These are phyloP conservation scores for Boletus reticulatus DNA, from an alignment of 768 basidiomycete species.

Conservation along the genomic window DNA sequence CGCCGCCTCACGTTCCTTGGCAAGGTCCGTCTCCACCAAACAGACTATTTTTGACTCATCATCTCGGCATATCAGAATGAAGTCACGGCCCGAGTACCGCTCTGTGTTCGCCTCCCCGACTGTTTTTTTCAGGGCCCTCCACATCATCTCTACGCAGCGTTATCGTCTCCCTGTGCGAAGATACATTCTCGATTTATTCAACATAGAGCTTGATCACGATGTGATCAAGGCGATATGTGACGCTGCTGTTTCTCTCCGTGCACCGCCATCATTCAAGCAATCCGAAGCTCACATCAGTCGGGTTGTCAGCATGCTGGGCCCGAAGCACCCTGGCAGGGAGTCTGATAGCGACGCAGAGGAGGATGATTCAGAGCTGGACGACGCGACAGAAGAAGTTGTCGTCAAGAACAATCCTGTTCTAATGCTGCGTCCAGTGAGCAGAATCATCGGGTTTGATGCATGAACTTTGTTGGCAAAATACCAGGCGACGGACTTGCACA, in stretches of 20 bases:
- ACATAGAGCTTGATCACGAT: constrained; percentile 68
- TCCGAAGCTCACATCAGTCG: constrained; percentile 40
- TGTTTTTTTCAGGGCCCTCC: constrained; percentile 82
- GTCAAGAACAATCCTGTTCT: constrained; percentile 53
- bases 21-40: constrained; percentile 51
- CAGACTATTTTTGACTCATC: background rate
- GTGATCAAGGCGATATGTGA: constrained; percentile 54
- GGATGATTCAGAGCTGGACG: constrained; percentile 48
- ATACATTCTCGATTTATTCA: constrained; percentile 92
- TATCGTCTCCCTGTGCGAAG: constrained; percentile 91
- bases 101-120: constrained; percentile 72
- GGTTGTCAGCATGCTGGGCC: constrained; percentile 63
- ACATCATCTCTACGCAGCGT: constrained; percentile 83
- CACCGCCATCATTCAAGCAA: constrained; percentile 42
- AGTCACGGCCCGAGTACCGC: constrained; percentile 72
- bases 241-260: constrained; percentile 49
- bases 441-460: constrained; percentile 54
- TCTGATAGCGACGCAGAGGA: constrained; percentile 64
- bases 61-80: constrained; percentile 52
- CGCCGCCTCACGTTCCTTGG: constrained; percentile 86
- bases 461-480: constrained; percentile 4
- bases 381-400: constrained; percentile 36
- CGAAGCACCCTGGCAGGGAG: constrained; percentile 46
- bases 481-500: background rate
- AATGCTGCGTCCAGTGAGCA: constrained; percentile 54